phyloP scores from a whole-genome alignment of 1,139 yeast species.

The Candida neerlandica region DNA sequence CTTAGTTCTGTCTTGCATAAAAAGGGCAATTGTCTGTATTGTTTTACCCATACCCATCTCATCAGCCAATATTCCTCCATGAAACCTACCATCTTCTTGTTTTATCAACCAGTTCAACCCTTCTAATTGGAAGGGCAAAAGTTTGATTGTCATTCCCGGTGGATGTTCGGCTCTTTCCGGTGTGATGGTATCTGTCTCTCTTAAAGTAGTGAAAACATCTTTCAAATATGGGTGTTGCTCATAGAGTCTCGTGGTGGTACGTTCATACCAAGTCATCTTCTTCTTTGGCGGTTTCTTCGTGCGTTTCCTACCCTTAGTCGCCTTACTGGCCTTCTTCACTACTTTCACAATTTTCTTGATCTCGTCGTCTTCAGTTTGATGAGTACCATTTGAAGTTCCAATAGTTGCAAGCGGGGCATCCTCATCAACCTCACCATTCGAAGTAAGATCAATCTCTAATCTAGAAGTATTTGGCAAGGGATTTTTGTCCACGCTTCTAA shows the following conservation, averaged over 20 bases:
- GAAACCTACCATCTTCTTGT: slow-evolving; percentile 78
- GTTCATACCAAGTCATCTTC: slow-evolving; percentile 66
- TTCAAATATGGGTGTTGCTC: slow-evolving; percentile 77
- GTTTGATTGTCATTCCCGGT: slow-evolving; percentile 65
- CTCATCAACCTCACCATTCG: slow-evolving; percentile 21
- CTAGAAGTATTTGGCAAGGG: slow-evolving; percentile 8
- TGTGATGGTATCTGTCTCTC: slow-evolving; percentile 47
- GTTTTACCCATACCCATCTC: slow-evolving; percentile 99
- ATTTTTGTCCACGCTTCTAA: slow-evolving; percentile 15
- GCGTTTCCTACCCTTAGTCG: slow-evolving; percentile 10
- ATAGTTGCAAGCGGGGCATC: slow-evolving; percentile 24
- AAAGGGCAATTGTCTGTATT: slow-evolving; percentile 86
- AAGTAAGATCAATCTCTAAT: slow-evolving; percentile 20
- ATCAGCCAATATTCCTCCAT: slow-evolving; percentile 96
- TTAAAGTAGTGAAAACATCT: slow-evolving; percentile 70
- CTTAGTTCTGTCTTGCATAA: slow-evolving; percentile 66
- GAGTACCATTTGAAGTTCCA: slow-evolving; percentile 23
- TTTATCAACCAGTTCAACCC: slow-evolving; percentile 86
- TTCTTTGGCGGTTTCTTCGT: slow-evolving; percentile 43
- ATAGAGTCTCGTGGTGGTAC: slow-evolving; percentile 66
- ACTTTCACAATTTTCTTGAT: slow-evolving; percentile 29
- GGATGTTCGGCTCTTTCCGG: slow-evolving; percentile 77
- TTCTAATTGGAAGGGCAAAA: slow-evolving; percentile 90
- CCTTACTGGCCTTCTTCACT: neutral
- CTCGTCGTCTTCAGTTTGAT: slow-evolving; percentile 66